Base-by-base conservation (phyloP, 495 filamentous ascomycete species). In the Hypoxylon fuscum region DNA sequence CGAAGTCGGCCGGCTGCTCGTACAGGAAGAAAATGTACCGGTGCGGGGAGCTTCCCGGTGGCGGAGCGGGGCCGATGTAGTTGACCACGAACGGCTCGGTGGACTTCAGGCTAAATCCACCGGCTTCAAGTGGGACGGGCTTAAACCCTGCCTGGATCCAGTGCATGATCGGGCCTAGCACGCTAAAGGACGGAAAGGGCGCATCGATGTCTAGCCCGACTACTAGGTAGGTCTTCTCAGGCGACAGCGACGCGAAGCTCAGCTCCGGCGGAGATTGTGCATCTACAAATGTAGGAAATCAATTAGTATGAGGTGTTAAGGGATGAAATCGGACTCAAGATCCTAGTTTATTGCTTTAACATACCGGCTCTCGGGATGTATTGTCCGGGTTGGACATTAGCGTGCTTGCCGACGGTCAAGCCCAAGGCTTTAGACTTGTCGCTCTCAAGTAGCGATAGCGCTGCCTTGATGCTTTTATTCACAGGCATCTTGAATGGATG, bases 1-100 rank as follows among this genome's bases (percentile, higher is more conserved):
- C 74, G 25, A 87, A 77, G 3, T 65, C 76, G 35, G 64, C 72
- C 0, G 85, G 85, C 72, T 87, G 79, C 70, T 84, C 80, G 62
- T 82, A 87, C 21, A 87, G 62, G 64, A 87, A 69, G 64, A 85
- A 86, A 10, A 78, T 49, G 62, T 87, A 86, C 6, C 85, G 81
- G 66, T 87, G 84, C 0, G 83, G 81, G 3, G 74, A 54, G 53
- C 81, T 82, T 12, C 70, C 62, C 12, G 74, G 76, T 10, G 85
- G 85, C 10, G 84, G 84, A 17, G 66, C 77, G 18, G 85, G 83
- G 0, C 74, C 76, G 58, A 80, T 75, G 38, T 81, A 87, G 14
- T 61, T 49, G 23, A 79, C 77, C 12, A 76, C 74, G 29, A 82
- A 22, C 64, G 68, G 37, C 68, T 46, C 41, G 15, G 21, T 17